A percentile compares a stretch with the other conserved stretches of the same genome.
These are phyloP conservation scores for Tremella yokohamensis DNA, from an alignment of 768 basidiomycete genomes.

Conservation along the genomic window DNA sequence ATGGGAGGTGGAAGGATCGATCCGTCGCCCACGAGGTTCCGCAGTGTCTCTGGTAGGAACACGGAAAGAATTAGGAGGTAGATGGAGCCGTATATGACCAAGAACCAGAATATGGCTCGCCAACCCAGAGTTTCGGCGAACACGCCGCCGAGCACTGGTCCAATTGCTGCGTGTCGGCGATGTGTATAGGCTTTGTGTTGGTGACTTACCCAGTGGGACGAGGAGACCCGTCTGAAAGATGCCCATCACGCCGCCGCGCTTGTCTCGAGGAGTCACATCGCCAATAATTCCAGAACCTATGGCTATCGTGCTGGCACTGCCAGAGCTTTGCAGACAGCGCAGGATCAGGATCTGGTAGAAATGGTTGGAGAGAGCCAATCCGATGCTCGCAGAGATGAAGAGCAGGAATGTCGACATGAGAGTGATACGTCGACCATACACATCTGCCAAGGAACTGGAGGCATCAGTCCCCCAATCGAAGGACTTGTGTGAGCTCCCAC, in stretches of 20 bases:
- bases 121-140: conserved; percentile 63
- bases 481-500: no score
- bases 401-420: background rate
- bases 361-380: background rate
- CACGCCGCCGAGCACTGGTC: conserved; percentile 58
- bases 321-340: background rate
- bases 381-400: background rate
- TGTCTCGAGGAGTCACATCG: background rate
- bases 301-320: background rate
- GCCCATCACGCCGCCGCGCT: background rate
- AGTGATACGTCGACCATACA: background rate
- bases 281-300: background rate
- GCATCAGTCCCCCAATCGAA: background rate
- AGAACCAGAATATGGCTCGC: conserved; percentile 49
- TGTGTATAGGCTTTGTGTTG: no score
- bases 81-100: conserved; percentile 5
- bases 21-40: conserved; percentile 1
- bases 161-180: conserved; percentile 8
- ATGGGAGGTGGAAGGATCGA: background rate
- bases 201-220: background rate
- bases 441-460: background rate
- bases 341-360: background rate
- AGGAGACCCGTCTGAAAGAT: background rate
- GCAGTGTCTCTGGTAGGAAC: conserved; percentile 3
- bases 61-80: background rate